Evolutionary conservation across 2,329 filamentous ascomycete genomes (phyloP).

Genomic region (Diaporthe caulivora): DNA sequence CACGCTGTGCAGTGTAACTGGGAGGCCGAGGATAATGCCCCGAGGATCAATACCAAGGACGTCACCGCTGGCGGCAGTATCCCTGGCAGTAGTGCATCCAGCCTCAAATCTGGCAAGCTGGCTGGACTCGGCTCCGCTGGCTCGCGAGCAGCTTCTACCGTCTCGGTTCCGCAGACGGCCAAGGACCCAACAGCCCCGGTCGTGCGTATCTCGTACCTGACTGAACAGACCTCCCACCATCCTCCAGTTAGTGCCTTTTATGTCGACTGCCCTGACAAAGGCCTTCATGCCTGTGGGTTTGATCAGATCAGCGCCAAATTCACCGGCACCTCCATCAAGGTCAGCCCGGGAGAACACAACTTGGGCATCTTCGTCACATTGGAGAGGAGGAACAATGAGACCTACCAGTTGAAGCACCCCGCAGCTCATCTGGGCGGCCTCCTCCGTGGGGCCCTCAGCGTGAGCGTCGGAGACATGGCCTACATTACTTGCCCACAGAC

Average conservation of each 20-base stretch:
- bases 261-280: constrained; percentile 91
- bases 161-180: constrained; percentile 64
- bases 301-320: constrained; percentile 98
- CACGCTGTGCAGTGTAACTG: constrained; percentile 80
- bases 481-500: constrained; percentile 93
- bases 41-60: constrained; percentile 68
- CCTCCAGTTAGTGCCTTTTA: constrained; percentile 97
- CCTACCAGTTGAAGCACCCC: constrained; percentile 95
- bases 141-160: constrained; percentile 60
- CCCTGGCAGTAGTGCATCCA: constrained; percentile 59
- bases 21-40: constrained; percentile 86
- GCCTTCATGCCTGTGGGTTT: constrained; percentile 88
- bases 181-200: constrained; percentile 59
- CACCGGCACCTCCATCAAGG: constrained; percentile 93
- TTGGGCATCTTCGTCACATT: constrained; percentile 94
- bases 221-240: constrained; percentile 98
- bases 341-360: constrained; percentile 92
- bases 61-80: constrained; percentile 51
- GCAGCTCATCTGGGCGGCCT: constrained; percentile 93
- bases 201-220: constrained; percentile 91
- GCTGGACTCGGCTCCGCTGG: constrained; percentile 46
- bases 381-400: constrained; percentile 83
- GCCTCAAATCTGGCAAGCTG: constrained; percentile 58
- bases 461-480: constrained; percentile 90
- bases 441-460: constrained; percentile 85